Conservation (phyloP, 345 rosid species). For the Brassica juncea region DNA sequence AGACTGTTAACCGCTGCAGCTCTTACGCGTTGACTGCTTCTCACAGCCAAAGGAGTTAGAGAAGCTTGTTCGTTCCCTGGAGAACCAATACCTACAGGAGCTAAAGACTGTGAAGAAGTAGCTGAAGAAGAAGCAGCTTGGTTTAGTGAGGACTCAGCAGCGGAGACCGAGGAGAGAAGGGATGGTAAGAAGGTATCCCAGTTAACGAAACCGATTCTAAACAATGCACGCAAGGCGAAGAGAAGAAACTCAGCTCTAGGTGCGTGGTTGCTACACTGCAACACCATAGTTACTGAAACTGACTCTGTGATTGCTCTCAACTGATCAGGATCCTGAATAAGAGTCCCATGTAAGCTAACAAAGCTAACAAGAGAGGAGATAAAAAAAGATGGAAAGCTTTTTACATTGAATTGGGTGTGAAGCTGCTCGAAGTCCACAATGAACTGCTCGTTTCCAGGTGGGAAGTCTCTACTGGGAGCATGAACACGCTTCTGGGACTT, state of each 20-base stretch:
- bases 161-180: constrained; percentile 81
- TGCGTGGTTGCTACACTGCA: constrained; percentile 79
- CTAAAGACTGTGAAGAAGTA: constrained; percentile 64
- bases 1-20: constrained; percentile 74
- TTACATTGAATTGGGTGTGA: constrained; percentile 70
- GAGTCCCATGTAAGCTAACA: constrained; percentile 13
- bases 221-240: constrained; percentile 78
- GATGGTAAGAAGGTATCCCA: constrained; percentile 88
- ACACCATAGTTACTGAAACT: constrained; percentile 73
- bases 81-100: constrained; percentile 73
- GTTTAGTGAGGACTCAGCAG: constrained; percentile 61
- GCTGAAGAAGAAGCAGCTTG: constrained; percentile 66
- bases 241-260: constrained; percentile 93
- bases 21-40: constrained; percentile 54
- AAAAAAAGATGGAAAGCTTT: constrained; percentile 21
- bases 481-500: constrained; percentile 86
- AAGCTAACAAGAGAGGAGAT: constrained; percentile 3
- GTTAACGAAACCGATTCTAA: constrained; percentile 69
- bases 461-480: constrained; percentile 79
- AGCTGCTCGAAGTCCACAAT: constrained; percentile 82
- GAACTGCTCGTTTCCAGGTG: constrained; percentile 93
- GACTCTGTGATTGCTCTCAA: constrained; percentile 78
- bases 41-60: constrained; percentile 49
- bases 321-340: constrained; percentile 81
- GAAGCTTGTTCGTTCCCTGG: constrained; percentile 74